A percentile compares a stretch with the other conserved stretches of the same genome.
Conservation (phyloP, 2,329 filamentous ascomycete species). For the Hypoxylon sp. region DNA sequence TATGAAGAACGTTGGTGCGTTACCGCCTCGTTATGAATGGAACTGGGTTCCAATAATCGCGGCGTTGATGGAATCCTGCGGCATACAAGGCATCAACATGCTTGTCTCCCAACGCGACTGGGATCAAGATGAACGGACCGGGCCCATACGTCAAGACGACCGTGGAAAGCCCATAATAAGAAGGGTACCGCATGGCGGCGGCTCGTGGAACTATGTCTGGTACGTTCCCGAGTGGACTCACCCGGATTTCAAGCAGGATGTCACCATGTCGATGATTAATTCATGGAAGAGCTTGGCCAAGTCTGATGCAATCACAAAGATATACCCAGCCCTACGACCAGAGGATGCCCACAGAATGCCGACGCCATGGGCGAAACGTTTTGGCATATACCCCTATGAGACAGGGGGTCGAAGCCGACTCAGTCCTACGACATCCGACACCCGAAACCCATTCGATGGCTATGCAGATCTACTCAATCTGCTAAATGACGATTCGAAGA, state of each 20-base stretch:
- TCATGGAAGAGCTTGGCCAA: not conserved
- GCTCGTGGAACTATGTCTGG: conserved; percentile 27
- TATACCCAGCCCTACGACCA: conserved; percentile 39
- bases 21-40: no score
- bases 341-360: conserved; percentile 34
- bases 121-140: no score
- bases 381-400: conserved; percentile 41
- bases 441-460: conserved; percentile 36
- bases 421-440: conserved; percentile 39
- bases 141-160: no score
- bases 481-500: conserved; percentile 21
- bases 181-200: conserved; percentile 18
- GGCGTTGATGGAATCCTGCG: no score
- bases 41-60: no score
- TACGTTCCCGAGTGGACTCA: conserved; percentile 43
- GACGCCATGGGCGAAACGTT: conserved; percentile 40
- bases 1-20: no score
- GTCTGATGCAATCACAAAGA: conserved; percentile 9
- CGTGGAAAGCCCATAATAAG: not conserved
- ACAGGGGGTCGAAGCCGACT: conserved; percentile 42
- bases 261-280: not conserved
- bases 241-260: conserved; percentile 31
- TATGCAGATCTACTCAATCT: conserved; percentile 31
- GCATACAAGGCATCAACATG: no score
- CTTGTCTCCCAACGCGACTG: no score